Conservation (phyloP, 1,139 yeast genomes). For the Eremothecium cymbalariae region DNA sequence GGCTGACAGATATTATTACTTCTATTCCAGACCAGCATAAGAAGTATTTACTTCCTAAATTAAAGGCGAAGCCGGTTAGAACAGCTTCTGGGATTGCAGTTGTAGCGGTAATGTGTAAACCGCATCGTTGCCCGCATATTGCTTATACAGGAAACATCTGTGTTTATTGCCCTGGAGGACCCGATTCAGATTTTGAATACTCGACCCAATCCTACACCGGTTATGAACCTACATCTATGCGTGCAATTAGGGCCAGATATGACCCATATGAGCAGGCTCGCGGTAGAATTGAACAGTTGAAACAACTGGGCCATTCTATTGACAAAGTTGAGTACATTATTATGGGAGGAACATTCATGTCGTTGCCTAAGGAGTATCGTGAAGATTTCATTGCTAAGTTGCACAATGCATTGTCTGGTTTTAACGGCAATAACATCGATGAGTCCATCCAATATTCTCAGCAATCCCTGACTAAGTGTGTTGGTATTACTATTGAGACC, state of each 20-base stretch:
- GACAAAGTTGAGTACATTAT: slow-evolving; percentile 96
- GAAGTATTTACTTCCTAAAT: slow-evolving; percentile 81
- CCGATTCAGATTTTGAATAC: slow-evolving; percentile 95
- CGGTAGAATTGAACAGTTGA: slow-evolving; percentile 91
- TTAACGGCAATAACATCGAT: slow-evolving; percentile 76
- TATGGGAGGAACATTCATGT: slow-evolving; percentile 99
- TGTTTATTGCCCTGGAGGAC: slow-evolving; percentile 99
- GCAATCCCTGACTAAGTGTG: slow-evolving; percentile 93
- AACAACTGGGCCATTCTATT: slow-evolving; percentile 91
- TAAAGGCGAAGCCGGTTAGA: slow-evolving; percentile 95
- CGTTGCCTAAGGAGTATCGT: slow-evolving; percentile 79
- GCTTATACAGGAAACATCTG: slow-evolving; percentile 98
- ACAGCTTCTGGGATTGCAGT: slow-evolving; percentile 98
- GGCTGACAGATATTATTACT: slow-evolving; percentile 87
- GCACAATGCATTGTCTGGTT: slow-evolving; percentile 94
- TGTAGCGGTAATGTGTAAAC: slow-evolving; percentile 98
- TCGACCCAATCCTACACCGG: slow-evolving; percentile 98
- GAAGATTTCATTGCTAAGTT: slow-evolving; percentile 81
- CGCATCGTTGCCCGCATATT: slow-evolving; percentile 98
- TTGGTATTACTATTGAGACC: slow-evolving; percentile 96
- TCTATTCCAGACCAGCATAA: slow-evolving; percentile 96
- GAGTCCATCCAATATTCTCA: slow-evolving; percentile 89
- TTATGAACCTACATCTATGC: slow-evolving; percentile 97
- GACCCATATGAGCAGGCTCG: slow-evolving; percentile 98
- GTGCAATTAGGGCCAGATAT: slow-evolving; percentile 94